phyloP scores from a whole-genome alignment of 1,284 basidiomycete genomes.

The Mycosarcoma maydis region DNA sequence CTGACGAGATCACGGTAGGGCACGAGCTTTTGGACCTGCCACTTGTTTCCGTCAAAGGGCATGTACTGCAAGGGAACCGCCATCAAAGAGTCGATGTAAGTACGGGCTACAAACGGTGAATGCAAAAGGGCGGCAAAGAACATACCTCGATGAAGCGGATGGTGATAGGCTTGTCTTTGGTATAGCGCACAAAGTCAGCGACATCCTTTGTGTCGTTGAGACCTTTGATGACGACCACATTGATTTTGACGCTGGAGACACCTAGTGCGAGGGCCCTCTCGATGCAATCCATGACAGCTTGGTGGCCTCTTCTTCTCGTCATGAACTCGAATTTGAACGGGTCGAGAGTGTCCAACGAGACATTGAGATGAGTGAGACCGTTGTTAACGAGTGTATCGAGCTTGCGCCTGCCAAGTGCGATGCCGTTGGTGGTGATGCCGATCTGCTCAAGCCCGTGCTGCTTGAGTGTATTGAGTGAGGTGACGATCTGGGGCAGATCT shows the following conservation, averaged over 20 bases:
- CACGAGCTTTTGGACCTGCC: slow-evolving; percentile 83
- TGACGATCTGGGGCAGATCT: slow-evolving; percentile 78
- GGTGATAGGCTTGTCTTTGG: slow-evolving; percentile 73
- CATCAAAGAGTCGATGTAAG: no score
- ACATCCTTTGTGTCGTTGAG: slow-evolving; percentile 80
- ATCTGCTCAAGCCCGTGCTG: slow-evolving; percentile 77
- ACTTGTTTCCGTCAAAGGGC: slow-evolving; percentile 85
- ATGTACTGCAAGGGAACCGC: slow-evolving; percentile 78
- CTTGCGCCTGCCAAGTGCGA: slow-evolving; percentile 76
- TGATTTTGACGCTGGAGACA: slow-evolving; percentile 76
- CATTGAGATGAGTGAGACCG: slow-evolving; percentile 83
- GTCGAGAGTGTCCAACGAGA: slow-evolving; percentile 80
- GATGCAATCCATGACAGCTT: slow-evolving; percentile 78
- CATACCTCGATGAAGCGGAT: slow-evolving; percentile 81
- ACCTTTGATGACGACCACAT: slow-evolving; percentile 82
- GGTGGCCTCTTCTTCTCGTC: slow-evolving; percentile 76
- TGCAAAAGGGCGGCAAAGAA: no score
- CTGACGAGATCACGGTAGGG: slow-evolving; percentile 50
- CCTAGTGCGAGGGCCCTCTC: slow-evolving; percentile 72
- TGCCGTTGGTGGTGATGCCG: slow-evolving; percentile 86
- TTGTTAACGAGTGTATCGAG: slow-evolving; percentile 76
- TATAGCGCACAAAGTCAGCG: slow-evolving; percentile 80
- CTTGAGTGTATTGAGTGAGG: slow-evolving; percentile 45
- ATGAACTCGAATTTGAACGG: slow-evolving; percentile 87
- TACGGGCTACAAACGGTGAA: no score